Evolutionary conservation across 2,329 filamentous ascomycete species (phyloP).

Genomic region (Sporothrix schenckii): DNA sequence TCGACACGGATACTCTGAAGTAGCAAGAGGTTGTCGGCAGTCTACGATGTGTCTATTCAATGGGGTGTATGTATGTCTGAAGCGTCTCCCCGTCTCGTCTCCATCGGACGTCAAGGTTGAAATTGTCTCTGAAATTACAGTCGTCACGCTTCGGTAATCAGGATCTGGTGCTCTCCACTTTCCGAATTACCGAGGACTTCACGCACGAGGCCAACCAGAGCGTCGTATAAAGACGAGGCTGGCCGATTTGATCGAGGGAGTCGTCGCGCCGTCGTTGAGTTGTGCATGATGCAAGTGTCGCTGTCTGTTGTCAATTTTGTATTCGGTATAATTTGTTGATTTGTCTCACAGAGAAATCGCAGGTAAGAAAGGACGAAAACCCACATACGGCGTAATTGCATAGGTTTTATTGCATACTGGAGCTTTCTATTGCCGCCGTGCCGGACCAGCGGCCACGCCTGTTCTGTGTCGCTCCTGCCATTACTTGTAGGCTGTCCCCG

Average conservation of each 20-base stretch:
- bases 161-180: slow-evolving; percentile 30
- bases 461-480: slow-evolving; percentile 30
- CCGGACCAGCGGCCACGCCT: slow-evolving; percentile 35
- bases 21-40: background rate
- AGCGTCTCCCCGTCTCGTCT: background rate
- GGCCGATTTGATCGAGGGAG: background rate
- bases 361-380: background rate
- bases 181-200: slow-evolving; percentile 33
- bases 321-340: background rate
- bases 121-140: slow-evolving; percentile 25
- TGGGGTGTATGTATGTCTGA: no score
- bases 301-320: background rate
- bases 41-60: background rate
- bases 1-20: no score
- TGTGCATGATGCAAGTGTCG: background rate
- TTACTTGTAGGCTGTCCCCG: background rate
- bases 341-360: background rate
- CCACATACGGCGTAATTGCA: slow-evolving; percentile 20
- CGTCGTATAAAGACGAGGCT: slow-evolving; percentile 1
- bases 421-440: slow-evolving; percentile 17
- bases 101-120: background rate
- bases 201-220: slow-evolving; percentile 13
- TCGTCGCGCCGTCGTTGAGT: background rate
- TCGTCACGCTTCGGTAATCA: slow-evolving; percentile 18
- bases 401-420: slow-evolving; percentile 14